A percentile compares a stretch with the other conserved stretches of the same genome.
Conservation (phyloP, 2,329 filamentous ascomycete species). For the Fusarium abutilonis region DNA sequence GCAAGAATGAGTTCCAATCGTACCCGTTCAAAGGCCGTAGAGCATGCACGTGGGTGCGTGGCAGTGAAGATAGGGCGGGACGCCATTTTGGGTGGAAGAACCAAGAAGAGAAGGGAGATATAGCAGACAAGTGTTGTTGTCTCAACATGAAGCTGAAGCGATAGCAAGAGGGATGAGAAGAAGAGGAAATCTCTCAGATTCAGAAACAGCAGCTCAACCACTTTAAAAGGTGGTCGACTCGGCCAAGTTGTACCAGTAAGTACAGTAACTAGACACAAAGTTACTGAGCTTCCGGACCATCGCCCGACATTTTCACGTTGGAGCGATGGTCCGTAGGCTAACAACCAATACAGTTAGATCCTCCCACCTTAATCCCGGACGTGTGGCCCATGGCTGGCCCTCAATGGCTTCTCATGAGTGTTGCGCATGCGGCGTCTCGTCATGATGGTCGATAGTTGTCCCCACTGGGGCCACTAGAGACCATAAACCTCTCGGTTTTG, state of each 20-base stretch:
- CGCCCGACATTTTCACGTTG: constrained; percentile 40
- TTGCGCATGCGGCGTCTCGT: constrained; percentile 41
- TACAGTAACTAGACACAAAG: neutral
- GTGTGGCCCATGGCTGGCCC: constrained; percentile 36
- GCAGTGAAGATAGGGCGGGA: constrained; percentile 82
- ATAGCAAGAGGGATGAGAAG: constrained; percentile 28
- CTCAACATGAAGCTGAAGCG: constrained; percentile 42
- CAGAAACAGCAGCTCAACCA: constrained; percentile 31
- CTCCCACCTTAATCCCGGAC: constrained; percentile 39
- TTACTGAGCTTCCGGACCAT: constrained; percentile 42
- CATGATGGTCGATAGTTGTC: constrained; percentile 39
- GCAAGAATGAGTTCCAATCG: constrained; percentile 38
- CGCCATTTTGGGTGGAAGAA: constrained; percentile 66
- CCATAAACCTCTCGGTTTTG: constrained; percentile 31
- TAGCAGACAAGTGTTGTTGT: constrained; percentile 42
- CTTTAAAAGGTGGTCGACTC: constrained; percentile 30
- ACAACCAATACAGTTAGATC: constrained; percentile 28
- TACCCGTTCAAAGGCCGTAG: constrained; percentile 96
- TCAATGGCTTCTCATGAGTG: constrained; percentile 41
- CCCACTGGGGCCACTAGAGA: constrained; percentile 32
- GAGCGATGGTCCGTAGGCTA: constrained; percentile 45
- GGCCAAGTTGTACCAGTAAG: constrained; percentile 1
- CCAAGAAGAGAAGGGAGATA: constrained; percentile 45
- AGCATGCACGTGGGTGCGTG: constrained; percentile 94
- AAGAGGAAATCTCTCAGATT: constrained; percentile 9